phyloP scores from a whole-genome alignment of 2,329 filamentous ascomycete species.

The Colletotrichum trifolii region DNA sequence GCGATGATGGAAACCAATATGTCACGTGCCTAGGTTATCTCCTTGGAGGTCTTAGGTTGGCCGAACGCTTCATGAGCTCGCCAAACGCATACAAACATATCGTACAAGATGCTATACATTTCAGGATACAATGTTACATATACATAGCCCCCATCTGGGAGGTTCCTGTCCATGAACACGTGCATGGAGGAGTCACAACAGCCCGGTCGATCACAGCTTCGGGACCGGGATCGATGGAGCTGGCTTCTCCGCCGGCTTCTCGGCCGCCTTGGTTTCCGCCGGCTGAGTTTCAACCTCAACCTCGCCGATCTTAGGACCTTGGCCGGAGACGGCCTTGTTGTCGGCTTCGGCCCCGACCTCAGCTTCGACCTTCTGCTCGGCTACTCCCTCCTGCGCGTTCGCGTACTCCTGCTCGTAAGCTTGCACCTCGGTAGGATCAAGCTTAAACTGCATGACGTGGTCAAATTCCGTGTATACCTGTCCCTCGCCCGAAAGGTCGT shows the following conservation, averaged over 20 bases:
- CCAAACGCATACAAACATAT: conserved; percentile 27
- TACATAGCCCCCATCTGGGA: no score
- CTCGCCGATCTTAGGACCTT: no score
- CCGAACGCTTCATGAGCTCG: not conserved
- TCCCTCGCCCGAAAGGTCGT: conserved; percentile 66
- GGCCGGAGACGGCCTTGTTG: conserved; percentile 7
- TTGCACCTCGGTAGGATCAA: conserved; percentile 38
- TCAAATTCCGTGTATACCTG: conserved; percentile 60
- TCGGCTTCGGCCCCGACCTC: not conserved
- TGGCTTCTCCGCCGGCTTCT: conserved; percentile 7
- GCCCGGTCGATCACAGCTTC: conserved; percentile 18
- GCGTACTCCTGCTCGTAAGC: conserved; percentile 18
- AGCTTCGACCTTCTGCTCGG: conserved; percentile 20
- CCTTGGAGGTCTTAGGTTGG: no score
- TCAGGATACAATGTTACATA: conserved; percentile 35
- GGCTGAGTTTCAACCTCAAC: not conserved
- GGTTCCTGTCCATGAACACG: no score
- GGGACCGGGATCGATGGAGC: conserved; percentile 16
- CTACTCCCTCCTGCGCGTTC: conserved; percentile 1
- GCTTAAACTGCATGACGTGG: conserved; percentile 44
- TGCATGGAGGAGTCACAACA: not conserved
- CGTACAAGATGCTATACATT: conserved; percentile 37
- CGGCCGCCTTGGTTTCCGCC: conserved; percentile 14
- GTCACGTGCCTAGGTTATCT: no score
- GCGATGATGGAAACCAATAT: no score